Conservation (phyloP, 257 asterid species). For the Nicotiana undulata region DNA sequence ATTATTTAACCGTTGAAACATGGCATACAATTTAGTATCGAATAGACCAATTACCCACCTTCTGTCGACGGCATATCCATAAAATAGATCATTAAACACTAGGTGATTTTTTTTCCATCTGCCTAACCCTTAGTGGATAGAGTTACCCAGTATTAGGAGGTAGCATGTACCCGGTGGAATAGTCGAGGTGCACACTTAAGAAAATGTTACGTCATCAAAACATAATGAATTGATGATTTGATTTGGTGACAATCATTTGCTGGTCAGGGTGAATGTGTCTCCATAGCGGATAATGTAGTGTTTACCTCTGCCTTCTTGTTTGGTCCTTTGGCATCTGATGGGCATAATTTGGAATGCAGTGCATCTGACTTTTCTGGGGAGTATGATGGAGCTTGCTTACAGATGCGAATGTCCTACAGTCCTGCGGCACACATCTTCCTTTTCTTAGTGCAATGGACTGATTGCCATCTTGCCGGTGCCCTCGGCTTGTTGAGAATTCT, state of each 20-base stretch:
- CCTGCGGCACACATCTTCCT: constrained; percentile 88
- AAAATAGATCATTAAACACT: too few relatives aligned
- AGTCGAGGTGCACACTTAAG: neutral
- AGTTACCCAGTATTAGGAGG: too few relatives aligned
- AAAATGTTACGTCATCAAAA: too few relatives aligned
- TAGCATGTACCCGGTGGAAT: too few relatives aligned
- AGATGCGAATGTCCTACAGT: constrained; percentile 91
- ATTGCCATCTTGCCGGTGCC: constrained; percentile 89
- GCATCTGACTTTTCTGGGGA: constrained; percentile 82
- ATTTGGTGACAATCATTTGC: neutral
- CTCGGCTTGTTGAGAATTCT: constrained; percentile 87
- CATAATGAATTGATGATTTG: neutral
- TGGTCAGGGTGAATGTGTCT: neutral
- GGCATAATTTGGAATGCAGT: constrained; percentile 37
- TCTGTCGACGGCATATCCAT: neutral
- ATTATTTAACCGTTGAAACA: neutral
- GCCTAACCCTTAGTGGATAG: too few relatives aligned
- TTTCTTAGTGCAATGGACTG: constrained; percentile 91
- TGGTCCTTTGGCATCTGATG: neutral
- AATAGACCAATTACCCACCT: neutral
- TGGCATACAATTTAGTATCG: neutral
- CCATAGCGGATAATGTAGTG: neutral
- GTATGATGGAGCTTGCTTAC: constrained; percentile 88
- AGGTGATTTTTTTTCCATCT: too few relatives aligned
- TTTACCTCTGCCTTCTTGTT: neutral